Evolutionary conservation across 2,329 filamentous ascomycete species (phyloP).

Genomic region (Penicillium psychrosexuale): DNA sequence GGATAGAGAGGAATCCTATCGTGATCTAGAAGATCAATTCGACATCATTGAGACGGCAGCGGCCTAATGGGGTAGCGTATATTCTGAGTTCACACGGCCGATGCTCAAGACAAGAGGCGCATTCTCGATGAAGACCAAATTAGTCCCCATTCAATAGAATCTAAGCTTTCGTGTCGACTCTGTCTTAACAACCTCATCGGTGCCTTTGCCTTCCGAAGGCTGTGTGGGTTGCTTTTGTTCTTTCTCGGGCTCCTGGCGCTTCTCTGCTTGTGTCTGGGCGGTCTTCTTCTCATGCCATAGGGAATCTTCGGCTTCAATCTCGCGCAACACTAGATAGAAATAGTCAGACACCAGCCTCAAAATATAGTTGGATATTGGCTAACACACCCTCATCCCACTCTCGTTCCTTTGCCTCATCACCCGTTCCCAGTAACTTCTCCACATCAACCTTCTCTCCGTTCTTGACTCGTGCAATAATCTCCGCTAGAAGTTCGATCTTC

Average conservation of each 20-base stretch:
- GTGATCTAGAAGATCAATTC: background rate
- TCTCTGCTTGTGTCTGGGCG: constrained; percentile 9
- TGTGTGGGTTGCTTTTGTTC: constrained; percentile 9
- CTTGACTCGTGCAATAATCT: constrained; percentile 52
- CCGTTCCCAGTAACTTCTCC: constrained; percentile 74
- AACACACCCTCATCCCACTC: constrained; percentile 82
- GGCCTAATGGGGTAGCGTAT: background rate
- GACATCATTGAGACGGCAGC: background rate
- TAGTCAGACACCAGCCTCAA: background rate
- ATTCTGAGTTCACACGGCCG: background rate
- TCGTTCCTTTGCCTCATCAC: constrained; percentile 68
- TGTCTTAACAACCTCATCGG: constrained; percentile 13
- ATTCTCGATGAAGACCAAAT: background rate
- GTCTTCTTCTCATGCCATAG: constrained; percentile 34
- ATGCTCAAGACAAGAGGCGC: background rate
- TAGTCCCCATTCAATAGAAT: constrained; percentile 27
- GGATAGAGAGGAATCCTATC: background rate
- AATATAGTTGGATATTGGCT: background rate
- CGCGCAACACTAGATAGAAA: constrained; percentile 33
- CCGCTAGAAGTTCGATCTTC: constrained; percentile 70
- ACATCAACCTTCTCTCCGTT: constrained; percentile 70
- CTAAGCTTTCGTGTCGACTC: constrained; percentile 26
- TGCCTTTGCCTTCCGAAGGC: constrained; percentile 14
- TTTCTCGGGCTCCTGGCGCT: constrained; percentile 2
- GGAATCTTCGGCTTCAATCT: constrained; percentile 42